Evolutionary conservation across 2,329 filamentous ascomycete genomes (phyloP).

Genomic region (Colletotrichum camelliae): DNA sequence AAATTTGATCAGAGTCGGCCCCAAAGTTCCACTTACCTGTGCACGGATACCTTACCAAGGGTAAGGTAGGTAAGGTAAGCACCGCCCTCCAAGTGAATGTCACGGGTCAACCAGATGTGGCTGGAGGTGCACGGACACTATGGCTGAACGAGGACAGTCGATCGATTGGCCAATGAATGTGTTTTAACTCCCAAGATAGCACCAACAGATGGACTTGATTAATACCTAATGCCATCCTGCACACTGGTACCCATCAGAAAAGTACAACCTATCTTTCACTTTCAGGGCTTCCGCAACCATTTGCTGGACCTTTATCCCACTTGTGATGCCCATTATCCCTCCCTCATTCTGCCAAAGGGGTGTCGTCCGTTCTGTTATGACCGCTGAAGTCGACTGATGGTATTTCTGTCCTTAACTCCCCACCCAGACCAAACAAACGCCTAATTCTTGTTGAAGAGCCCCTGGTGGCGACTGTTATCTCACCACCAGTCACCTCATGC

Average conservation of each 20-base stretch:
- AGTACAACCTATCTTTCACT: background rate
- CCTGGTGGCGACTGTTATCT: background rate
- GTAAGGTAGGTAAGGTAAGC: background rate
- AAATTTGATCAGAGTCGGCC: too few species aligned
- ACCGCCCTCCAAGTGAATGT: background rate
- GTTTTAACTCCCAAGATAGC: background rate
- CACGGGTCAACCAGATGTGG: background rate
- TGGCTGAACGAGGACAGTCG: background rate
- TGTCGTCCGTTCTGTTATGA: background rate
- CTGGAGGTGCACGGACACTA: background rate
- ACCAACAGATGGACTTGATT: background rate
- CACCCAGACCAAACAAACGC: background rate
- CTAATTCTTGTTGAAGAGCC: background rate
- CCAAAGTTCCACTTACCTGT: too few species aligned
- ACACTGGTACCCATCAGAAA: background rate
- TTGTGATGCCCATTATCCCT: background rate
- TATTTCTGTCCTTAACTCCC: background rate
- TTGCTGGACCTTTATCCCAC: background rate
- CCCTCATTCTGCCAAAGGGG: background rate
- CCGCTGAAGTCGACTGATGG: background rate
- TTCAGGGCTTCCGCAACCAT: background rate
- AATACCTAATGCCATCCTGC: background rate
- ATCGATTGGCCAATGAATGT: background rate
- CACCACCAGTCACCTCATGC: background rate
- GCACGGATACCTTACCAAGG: too few species aligned